phyloP scores from a whole-genome alignment of 306 rosid species.

The Corylus avellana region DNA sequence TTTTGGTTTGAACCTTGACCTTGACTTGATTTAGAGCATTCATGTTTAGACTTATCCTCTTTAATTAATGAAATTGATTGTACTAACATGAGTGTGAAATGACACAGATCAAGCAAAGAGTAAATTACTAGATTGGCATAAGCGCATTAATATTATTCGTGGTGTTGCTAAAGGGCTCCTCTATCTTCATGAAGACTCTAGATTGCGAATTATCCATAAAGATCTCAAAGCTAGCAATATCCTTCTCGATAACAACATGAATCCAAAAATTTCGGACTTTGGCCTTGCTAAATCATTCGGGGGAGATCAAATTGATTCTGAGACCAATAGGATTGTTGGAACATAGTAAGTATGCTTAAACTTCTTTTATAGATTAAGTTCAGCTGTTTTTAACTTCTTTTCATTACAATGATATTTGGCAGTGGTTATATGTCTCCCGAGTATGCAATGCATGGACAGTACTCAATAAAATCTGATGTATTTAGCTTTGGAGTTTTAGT shows the following conservation, averaged over 20 bases:
- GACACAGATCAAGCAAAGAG: not conserved
- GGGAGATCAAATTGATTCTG: constrained; percentile 44
- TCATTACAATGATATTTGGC: not conserved
- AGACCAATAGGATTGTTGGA: constrained; percentile 49
- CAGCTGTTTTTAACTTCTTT: not conserved
- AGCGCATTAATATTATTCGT: constrained; percentile 24
- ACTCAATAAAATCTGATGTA: constrained; percentile 45
- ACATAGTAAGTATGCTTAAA: constrained; percentile 43
- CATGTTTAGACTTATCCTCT: not conserved
- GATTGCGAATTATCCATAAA: constrained; percentile 37
- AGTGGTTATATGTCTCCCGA: constrained; percentile 62
- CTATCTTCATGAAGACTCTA: constrained; percentile 36
- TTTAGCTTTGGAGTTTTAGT: constrained; percentile 51
- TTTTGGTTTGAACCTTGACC: constrained; percentile 35
- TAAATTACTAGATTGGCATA: constrained; percentile 25
- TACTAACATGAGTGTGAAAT: not conserved
- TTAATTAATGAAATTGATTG: not conserved
- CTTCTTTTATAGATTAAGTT: not conserved
- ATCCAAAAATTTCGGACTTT: constrained; percentile 69
- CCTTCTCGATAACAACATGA: constrained; percentile 50
- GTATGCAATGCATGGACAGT: constrained; percentile 43
- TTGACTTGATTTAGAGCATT: not conserved
- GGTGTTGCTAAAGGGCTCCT: constrained; percentile 32
- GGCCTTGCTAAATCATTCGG: constrained; percentile 53
- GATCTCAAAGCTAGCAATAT: constrained; percentile 60